These are phyloP conservation scores for Ophryocystis elektroscirrha DNA, from an alignment of 169 alveolate genomes.

Conservation along the genomic window DNA sequence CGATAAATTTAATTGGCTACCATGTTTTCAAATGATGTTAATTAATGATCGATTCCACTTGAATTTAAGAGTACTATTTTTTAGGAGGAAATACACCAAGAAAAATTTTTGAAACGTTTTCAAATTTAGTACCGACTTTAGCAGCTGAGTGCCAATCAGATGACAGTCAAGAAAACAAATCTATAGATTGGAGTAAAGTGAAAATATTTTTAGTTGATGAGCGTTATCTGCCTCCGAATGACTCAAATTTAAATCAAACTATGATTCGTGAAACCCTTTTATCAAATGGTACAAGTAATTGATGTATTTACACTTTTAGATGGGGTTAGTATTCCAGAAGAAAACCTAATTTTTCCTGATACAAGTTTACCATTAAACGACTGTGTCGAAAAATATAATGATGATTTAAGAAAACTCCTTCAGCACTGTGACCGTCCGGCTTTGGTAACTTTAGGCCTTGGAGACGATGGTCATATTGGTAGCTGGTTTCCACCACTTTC, in stretches of 20 bases:
- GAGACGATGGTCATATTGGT: slow-evolving; percentile 21
- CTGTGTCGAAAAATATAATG: slow-evolving; percentile 9
- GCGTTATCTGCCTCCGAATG: slow-evolving; percentile 14
- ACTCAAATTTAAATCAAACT: slow-evolving; percentile 12
- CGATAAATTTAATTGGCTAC: no score
- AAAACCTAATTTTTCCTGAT: slow-evolving; percentile 8
- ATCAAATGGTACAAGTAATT: not conserved
- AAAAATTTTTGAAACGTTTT: no score
- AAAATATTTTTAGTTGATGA: slow-evolving; percentile 20
- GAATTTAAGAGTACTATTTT: no score
- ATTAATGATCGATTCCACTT: no score
- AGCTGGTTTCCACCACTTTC: slow-evolving; percentile 15
- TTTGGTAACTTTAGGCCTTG: slow-evolving; percentile 16
- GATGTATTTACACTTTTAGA: not conserved
- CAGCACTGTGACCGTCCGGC: not conserved
- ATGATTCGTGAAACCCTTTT: slow-evolving; percentile 10
- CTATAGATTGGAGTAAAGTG: slow-evolving; percentile 13
- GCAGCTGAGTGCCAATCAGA: no score
- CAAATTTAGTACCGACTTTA: no score
- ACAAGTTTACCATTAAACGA: slow-evolving; percentile 18
- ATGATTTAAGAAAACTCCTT: not conserved
- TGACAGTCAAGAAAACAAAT: not conserved
- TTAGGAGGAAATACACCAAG: no score
- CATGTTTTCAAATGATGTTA: no score
- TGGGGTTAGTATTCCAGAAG: slow-evolving; percentile 1